Evolutionary conservation across 2,329 filamentous ascomycete genomes (phyloP).

Genomic region (Alternaria dauci): DNA sequence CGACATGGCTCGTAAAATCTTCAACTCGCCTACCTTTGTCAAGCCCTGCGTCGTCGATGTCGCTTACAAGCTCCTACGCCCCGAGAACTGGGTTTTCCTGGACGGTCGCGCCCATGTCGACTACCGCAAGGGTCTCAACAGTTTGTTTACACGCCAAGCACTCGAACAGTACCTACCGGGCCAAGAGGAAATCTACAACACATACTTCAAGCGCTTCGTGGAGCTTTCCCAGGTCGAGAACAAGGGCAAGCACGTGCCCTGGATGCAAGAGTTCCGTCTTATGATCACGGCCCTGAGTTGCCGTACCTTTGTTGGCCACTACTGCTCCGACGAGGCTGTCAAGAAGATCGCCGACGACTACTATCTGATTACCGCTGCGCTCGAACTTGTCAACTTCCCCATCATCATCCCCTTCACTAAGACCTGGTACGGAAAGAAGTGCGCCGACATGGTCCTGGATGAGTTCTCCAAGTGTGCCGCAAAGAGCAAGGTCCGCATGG

Average conservation of each 20-base stretch:
- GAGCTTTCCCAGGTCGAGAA: slow-evolving; percentile 73
- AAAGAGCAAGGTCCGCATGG: slow-evolving; percentile 92
- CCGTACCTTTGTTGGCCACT: slow-evolving; percentile 96
- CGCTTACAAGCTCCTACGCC: slow-evolving; percentile 90
- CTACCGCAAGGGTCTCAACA: slow-evolving; percentile 95
- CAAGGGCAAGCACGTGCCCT: slow-evolving; percentile 77
- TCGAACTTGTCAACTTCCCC: slow-evolving; percentile 89
- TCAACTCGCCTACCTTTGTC: slow-evolving; percentile 90
- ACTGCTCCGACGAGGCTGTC: slow-evolving; percentile 87
- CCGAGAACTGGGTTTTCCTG: slow-evolving; percentile 95
- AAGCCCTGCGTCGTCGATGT: slow-evolving; percentile 97
- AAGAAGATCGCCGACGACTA: slow-evolving; percentile 97
- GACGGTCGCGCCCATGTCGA: slow-evolving; percentile 95
- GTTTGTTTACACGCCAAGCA: slow-evolving; percentile 89
- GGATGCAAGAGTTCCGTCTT: slow-evolving; percentile 92
- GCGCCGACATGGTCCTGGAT: slow-evolving; percentile 86
- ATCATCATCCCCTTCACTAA: slow-evolving; percentile 95
- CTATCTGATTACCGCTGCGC: slow-evolving; percentile 92
- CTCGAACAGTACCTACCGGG: slow-evolving; percentile 88
- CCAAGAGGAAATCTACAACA: slow-evolving; percentile 89
- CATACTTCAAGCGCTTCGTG: slow-evolving; percentile 83
- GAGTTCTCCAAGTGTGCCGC: slow-evolving; percentile 92
- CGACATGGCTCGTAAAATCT: slow-evolving; percentile 94
- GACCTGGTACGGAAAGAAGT: slow-evolving; percentile 97
- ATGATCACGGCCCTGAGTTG: slow-evolving; percentile 94